Evolutionary conservation across 2,329 filamentous ascomycete species (phyloP), one percentile per base, ranked within the genome.

Genomic region (Colletotrichum tanaceti): DNA sequence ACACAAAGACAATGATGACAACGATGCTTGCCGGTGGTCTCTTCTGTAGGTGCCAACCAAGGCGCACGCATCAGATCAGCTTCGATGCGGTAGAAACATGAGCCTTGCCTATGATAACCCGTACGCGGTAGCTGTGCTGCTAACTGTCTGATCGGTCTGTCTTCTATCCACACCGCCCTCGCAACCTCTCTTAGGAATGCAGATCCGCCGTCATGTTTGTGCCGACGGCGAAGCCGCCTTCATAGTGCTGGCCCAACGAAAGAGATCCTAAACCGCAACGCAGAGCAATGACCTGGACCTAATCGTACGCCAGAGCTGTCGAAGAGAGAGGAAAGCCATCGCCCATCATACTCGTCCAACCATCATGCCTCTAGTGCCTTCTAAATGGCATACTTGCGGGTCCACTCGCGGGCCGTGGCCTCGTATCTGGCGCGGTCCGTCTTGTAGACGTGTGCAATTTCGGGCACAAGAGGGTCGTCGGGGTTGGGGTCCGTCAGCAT

Each of bases 391-490:
- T 98, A 98, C 88, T 99, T 99, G 82, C 95, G 90, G 77, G 96
- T 99, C 96, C 96, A 99, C 85, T 99, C 96, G 76, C 95, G 88
- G 71, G 96, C 96, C 67, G 94, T 98, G 73, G 93, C 93, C 85
- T 99, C 96, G 83, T 99, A 99, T 81, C 94, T 89, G 76, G 93
- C 90, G 76, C 94, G 92, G 83, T 99, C 96, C 73, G 95, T 98
- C 91, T 99, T 99, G 92, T 99, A 99, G 79, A 98, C 94, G 80
- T 99, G 96, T 77, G 96, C 96, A 77, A 99, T 99, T 86, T 99
- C 96, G 72, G 96, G 96, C 71, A 99, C 96, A 74, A 99, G 91
- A 78, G 96, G 96, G 83, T 99, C 96, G 81, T 99, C 96, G 73
- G 96, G 96, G 88, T 99, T 99, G 75, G 96, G 96, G 85, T 99